These are phyloP conservation scores for Melampsora americana DNA, from an alignment of 1,284 basidiomycete genomes.

Conservation along the genomic window DNA sequence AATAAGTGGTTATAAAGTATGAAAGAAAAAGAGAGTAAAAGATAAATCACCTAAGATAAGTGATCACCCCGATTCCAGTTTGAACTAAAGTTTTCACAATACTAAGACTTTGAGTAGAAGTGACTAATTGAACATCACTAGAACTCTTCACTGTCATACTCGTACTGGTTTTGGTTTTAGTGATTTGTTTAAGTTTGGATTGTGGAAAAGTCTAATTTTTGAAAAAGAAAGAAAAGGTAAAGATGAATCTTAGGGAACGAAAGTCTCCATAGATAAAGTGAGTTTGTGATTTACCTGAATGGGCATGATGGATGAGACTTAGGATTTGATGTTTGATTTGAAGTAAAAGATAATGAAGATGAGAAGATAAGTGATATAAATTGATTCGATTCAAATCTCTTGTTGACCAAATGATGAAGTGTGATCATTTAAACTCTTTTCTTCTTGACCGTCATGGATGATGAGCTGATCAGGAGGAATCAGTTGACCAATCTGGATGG, in stretches of 20 bases:
- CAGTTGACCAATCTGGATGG: too few relatives aligned
- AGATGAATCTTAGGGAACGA: background rate
- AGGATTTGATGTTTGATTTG: background rate
- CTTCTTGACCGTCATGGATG: too few relatives aligned
- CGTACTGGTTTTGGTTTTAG: background rate
- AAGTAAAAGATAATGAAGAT: background rate
- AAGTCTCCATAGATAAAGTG: background rate
- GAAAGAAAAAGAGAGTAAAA: background rate
- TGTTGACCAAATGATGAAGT: too few relatives aligned
- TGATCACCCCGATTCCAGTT: slow-evolving; percentile 42
- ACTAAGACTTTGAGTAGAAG: slow-evolving; percentile 35
- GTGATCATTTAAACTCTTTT: too few relatives aligned
- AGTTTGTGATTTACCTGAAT: background rate
- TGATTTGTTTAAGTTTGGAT: background rate
- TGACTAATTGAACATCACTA: slow-evolving; percentile 26
- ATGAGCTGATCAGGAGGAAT: too few relatives aligned
- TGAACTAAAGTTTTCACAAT: slow-evolving; percentile 37
- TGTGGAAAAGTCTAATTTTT: background rate
- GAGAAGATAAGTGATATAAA: too few relatives aligned
- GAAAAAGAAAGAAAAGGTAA: background rate
- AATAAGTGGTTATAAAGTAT: too few relatives aligned
- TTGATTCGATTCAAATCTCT: too few relatives aligned
- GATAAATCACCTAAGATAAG: slow-evolving; percentile 32
- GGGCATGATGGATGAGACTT: background rate
- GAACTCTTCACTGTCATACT: slow-evolving; percentile 2